These are phyloP conservation scores for Colletotrichum sp. DNA, from an alignment of 2,329 filamentous ascomycete genomes.

Conservation along the genomic window DNA sequence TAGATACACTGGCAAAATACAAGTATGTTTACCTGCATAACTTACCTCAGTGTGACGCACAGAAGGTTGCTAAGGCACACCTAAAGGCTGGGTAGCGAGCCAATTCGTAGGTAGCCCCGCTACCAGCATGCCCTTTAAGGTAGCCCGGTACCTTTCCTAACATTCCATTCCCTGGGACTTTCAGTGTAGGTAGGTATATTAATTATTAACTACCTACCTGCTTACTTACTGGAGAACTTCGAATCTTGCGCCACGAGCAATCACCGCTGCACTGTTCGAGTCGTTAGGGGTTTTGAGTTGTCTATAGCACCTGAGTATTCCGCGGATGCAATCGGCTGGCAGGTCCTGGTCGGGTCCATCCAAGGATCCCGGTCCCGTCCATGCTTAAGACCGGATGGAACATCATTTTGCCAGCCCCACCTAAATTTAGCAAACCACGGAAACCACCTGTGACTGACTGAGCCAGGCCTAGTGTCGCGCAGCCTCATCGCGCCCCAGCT, in stretches of 20 bases:
- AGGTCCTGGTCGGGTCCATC: neutral
- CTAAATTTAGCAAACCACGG: neutral
- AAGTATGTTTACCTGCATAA: neutral
- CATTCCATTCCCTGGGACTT: neutral
- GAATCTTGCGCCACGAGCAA: neutral
- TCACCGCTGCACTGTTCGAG: neutral
- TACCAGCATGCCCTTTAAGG: neutral
- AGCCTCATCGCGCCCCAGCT: neutral
- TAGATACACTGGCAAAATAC: neutral
- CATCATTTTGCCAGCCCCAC: conserved; percentile 9
- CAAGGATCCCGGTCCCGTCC: neutral
- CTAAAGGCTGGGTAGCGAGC: neutral
- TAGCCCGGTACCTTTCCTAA: neutral
- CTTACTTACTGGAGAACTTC: neutral
- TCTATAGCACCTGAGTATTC: neutral
- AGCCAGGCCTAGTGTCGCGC: neutral
- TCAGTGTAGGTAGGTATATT: neutral
- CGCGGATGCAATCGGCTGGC: neutral
- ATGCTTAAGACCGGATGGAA: neutral
- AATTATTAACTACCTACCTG: neutral
- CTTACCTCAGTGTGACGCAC: neutral
- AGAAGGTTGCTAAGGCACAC: neutral
- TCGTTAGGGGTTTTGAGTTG: neutral
- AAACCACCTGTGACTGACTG: neutral
- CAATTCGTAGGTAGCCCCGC: neutral